Percentiles rank a stretch among this genome's conserved stretches.
phyloP scores from a whole-genome alignment of 768 basidiomycete genomes.

The Mycena alexandri region DNA sequence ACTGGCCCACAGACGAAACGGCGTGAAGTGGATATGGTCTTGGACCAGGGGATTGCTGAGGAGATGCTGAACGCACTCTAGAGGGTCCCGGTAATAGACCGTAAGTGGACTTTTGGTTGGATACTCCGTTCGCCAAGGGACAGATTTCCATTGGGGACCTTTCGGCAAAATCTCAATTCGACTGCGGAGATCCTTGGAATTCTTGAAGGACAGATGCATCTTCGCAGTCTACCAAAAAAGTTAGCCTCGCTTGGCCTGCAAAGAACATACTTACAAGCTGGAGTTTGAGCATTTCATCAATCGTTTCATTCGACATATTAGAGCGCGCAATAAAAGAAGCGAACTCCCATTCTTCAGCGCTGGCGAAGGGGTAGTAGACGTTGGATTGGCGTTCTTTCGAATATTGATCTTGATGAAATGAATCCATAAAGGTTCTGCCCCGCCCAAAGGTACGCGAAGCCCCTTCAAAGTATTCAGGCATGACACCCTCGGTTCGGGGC shows the following conservation, averaged over 20 bases:
- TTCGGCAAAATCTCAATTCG: background rate
- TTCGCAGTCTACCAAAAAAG: background rate
- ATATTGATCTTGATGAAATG: background rate
- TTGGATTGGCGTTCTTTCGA: background rate
- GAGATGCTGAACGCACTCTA: slow-evolving; percentile 47
- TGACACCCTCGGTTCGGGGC: too few species aligned
- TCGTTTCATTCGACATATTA: background rate
- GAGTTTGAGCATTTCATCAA: background rate
- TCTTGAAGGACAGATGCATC: slow-evolving; percentile 1
- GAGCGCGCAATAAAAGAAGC: background rate
- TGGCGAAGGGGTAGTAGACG: slow-evolving; percentile 2
- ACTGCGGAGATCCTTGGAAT: background rate
- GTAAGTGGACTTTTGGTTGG: slow-evolving; percentile 40
- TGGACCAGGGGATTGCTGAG: slow-evolving; percentile 43
- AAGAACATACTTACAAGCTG: background rate
- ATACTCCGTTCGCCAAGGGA: background rate
- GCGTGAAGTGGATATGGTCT: slow-evolving; percentile 40
- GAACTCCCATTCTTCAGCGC: slow-evolving; percentile 11
- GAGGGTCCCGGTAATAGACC: slow-evolving; percentile 45
- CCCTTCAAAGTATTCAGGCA: background rate
- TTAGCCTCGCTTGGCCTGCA: background rate
- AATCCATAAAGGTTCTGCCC: slow-evolving; percentile 3
- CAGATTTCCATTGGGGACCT: background rate
- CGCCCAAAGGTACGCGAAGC: background rate
- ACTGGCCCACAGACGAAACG: background rate